Percentiles rank a stretch among this genome's conserved stretches.
These are phyloP conservation scores for Thielaviopsis ethacetica DNA, from an alignment of 2,329 filamentous ascomycete species.

Conservation along the genomic window DNA sequence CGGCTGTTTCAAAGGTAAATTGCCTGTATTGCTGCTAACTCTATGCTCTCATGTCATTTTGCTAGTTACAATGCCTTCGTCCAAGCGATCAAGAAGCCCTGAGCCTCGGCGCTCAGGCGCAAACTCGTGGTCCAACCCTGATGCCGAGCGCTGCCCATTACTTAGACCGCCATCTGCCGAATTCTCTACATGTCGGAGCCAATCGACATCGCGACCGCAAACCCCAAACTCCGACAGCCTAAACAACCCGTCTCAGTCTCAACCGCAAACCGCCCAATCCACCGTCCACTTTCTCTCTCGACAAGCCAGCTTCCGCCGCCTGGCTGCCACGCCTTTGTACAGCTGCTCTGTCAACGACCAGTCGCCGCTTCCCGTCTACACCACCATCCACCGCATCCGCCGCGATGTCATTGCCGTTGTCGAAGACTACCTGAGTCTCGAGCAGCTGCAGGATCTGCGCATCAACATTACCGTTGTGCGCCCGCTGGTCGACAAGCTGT, in stretches of 20 bases:
- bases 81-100: too few species aligned
- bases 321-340: constrained; percentile 23
- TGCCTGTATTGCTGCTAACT: neutral
- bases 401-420: constrained; percentile 47
- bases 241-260: neutral
- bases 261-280: neutral
- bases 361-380: constrained; percentile 53
- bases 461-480: constrained; percentile 70
- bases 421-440: constrained; percentile 11
- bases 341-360: constrained; percentile 42
- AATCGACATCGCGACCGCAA: too few species aligned
- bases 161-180: too few species aligned
- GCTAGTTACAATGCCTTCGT: too few species aligned
- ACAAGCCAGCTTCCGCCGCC: constrained; percentile 1
- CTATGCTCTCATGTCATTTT: too few species aligned
- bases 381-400: constrained; percentile 57
- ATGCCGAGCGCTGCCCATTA: too few species aligned
- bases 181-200: neutral
- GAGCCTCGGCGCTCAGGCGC: too few species aligned
- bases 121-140: too few species aligned
- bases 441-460: constrained; percentile 58
- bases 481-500: constrained; percentile 70
- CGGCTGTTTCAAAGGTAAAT: too few species aligned
- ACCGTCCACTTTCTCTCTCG: constrained; percentile 2
- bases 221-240: too few species aligned